Evolutionary conservation across 768 basidiomycete genomes (phyloP).

Genomic region (Tylopilus cervinicoccineus): DNA sequence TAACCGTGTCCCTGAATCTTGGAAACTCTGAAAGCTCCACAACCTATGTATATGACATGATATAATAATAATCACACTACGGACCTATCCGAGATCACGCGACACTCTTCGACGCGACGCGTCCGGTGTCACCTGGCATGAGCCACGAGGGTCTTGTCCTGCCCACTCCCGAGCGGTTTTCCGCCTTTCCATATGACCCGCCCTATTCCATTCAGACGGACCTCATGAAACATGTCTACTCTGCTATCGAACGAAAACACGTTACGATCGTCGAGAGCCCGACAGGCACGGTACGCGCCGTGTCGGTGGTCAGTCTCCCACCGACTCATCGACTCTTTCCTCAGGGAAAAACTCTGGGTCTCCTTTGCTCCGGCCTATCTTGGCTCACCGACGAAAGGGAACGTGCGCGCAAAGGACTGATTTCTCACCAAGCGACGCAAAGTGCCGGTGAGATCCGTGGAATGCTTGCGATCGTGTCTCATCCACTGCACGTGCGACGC

Average conservation of each 20-base stretch:
- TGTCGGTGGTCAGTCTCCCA: background rate
- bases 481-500: background rate
- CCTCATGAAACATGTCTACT: slow-evolving; percentile 86
- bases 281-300: slow-evolving; percentile 70
- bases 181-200: slow-evolving; percentile 77
- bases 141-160: slow-evolving; percentile 33
- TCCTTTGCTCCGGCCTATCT: slow-evolving; percentile 70
- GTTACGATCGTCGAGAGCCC: slow-evolving; percentile 87
- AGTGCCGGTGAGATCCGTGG: slow-evolving; percentile 24
- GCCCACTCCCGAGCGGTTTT: slow-evolving; percentile 62
- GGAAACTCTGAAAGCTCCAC: background rate
- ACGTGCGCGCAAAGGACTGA: slow-evolving; percentile 63
- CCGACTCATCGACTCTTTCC: background rate
- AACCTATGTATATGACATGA: too few species aligned
- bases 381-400: slow-evolving; percentile 72
- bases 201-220: slow-evolving; percentile 84
- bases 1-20: slow-evolving; percentile 9
- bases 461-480: slow-evolving; percentile 21
- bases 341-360: slow-evolving; percentile 83
- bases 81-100: slow-evolving; percentile 8
- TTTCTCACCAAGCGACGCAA: slow-evolving; percentile 33
- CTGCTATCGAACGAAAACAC: slow-evolving; percentile 66
- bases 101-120: slow-evolving; percentile 10
- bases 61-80: background rate
- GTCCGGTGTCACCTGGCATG: slow-evolving; percentile 2